Evolutionary conservation across 2,329 filamentous ascomycete species (phyloP).

Genomic region (Colletotrichum theobromicola): DNA sequence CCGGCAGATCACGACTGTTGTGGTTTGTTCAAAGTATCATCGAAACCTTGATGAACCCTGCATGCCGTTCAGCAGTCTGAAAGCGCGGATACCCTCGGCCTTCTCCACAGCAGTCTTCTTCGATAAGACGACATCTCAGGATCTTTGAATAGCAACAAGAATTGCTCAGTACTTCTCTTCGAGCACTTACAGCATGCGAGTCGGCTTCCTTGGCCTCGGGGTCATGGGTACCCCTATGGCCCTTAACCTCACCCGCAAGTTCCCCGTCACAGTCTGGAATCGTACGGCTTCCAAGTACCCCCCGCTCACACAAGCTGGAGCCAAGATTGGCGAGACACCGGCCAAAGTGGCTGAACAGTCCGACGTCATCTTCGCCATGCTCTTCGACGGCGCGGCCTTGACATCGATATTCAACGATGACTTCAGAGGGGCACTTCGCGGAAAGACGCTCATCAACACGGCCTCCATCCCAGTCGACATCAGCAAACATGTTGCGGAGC

Average conservation of each 20-base stretch:
- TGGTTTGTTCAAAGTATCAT: not conserved
- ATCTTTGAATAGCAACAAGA: accelerated
- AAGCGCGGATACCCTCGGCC: not conserved
- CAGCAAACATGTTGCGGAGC: slow-evolving; percentile 26
- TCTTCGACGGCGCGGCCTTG: slow-evolving; percentile 31
- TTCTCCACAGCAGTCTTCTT: not conserved
- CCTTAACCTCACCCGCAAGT: slow-evolving; percentile 31
- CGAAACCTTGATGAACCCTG: not conserved
- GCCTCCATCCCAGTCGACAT: slow-evolving; percentile 32
- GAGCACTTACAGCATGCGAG: not conserved
- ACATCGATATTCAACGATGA: slow-evolving; percentile 26
- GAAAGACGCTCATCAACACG: slow-evolving; percentile 37
- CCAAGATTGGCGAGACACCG: slow-evolving; percentile 27
- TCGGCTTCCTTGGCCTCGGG: slow-evolving; percentile 36
- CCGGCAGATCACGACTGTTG: not conserved
- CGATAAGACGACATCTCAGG: not conserved
- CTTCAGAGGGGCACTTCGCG: slow-evolving; percentile 27
- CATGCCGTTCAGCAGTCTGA: not conserved
- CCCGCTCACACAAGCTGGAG: slow-evolving; percentile 24
- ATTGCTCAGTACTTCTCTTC: accelerated
- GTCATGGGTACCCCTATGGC: slow-evolving; percentile 39
- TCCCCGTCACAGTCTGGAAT: slow-evolving; percentile 34
- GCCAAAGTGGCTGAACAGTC: slow-evolving; percentile 28
- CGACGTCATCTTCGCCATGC: slow-evolving; percentile 35
- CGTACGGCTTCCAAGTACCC: slow-evolving; percentile 31